Evolutionary conservation across 2,329 filamentous ascomycete genomes (phyloP).

Genomic region (Colletotrichum sojae): DNA sequence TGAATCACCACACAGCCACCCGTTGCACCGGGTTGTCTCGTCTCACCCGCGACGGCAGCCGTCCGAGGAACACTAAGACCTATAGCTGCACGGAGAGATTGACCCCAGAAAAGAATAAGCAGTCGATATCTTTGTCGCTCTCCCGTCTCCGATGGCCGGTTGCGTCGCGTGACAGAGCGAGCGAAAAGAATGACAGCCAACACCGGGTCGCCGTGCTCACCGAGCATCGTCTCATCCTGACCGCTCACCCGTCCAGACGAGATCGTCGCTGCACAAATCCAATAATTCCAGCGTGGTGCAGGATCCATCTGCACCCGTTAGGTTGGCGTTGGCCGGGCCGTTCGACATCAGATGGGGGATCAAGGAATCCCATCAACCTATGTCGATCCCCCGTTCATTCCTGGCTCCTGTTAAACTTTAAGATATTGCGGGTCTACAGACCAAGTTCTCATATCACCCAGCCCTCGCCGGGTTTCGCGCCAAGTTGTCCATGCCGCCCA

Average conservation of each 20-base stretch:
- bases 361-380: slow-evolving; percentile 41
- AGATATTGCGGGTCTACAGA: slow-evolving; percentile 34
- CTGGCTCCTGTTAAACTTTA: slow-evolving; percentile 34
- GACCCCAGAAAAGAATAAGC: background rate
- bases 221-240: slow-evolving; percentile 28
- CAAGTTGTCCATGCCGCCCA: background rate
- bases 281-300: slow-evolving; percentile 31
- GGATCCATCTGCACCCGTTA: slow-evolving; percentile 18
- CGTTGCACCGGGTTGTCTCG: background rate
- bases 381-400: slow-evolving; percentile 30
- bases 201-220: slow-evolving; percentile 1
- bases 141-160: background rate
- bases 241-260: background rate
- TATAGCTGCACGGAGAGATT: background rate
- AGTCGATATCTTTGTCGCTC: background rate
- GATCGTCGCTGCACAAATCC: slow-evolving; percentile 30
- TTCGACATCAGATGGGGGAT: slow-evolving; percentile 32
- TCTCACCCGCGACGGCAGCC: background rate
- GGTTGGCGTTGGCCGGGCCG: slow-evolving; percentile 19
- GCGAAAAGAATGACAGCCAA: too few relatives aligned
- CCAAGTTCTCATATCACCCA: slow-evolving; percentile 27
- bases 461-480: slow-evolving; percentile 5
- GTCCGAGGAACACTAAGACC: background rate
- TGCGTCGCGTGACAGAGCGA: slow-evolving; percentile 14
- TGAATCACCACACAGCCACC: slow-evolving; percentile 17